Evolutionary conservation across 345 rosid species (phyloP).

Genomic region (Salix suchowensis): DNA sequence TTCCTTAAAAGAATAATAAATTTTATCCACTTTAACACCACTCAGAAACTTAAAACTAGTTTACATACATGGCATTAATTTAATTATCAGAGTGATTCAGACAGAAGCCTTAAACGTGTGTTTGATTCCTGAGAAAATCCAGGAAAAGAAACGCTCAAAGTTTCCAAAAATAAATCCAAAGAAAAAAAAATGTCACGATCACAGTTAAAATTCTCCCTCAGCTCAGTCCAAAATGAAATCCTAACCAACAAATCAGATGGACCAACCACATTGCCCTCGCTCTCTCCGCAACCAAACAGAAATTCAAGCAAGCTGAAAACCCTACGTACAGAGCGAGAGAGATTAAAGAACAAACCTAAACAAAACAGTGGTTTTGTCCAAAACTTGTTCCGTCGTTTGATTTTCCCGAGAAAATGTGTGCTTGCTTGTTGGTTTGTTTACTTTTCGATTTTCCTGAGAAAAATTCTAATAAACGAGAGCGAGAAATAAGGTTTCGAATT

Average conservation of each 20-base stretch:
- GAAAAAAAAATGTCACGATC: not conserved
- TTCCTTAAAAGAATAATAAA: not conserved
- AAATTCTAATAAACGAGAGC: not conserved
- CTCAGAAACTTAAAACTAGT: not conserved
- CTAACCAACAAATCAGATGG: not conserved
- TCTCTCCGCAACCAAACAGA: not conserved
- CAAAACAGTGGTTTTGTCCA: not conserved
- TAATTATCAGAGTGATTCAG: not conserved
- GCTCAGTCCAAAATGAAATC: not conserved
- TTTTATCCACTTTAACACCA: not conserved
- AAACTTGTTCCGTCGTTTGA: not conserved
- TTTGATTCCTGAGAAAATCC: not conserved
- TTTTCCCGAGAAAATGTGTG: not conserved
- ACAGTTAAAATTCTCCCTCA: not conserved
- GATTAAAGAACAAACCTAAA: slow-evolving; percentile 25
- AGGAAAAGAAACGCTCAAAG: not conserved
- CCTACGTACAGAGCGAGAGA: not conserved
- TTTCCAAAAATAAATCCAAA: not conserved
- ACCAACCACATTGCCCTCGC: not conserved
- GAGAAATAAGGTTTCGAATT: slow-evolving; percentile 11
- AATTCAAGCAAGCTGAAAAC: not conserved
- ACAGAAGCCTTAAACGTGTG: not conserved
- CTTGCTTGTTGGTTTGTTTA: not conserved
- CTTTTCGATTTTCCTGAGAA: not conserved
- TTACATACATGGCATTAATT: not conserved